These are phyloP conservation scores for Globisporangium nagaii DNA, from an alignment of 352 stramenopile genomes.

Conservation along the genomic window DNA sequence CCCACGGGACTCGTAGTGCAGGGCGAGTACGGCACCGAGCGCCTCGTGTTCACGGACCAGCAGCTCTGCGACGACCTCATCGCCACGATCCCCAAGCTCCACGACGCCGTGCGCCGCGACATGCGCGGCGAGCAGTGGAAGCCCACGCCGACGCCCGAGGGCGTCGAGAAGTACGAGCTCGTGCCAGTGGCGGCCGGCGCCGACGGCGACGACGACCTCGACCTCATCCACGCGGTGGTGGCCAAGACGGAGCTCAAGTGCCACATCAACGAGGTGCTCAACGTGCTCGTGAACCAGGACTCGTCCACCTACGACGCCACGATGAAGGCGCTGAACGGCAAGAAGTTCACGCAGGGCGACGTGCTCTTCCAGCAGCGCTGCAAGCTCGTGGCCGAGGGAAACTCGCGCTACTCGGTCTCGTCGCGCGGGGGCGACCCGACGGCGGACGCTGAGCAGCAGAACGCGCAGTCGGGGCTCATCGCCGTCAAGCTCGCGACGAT, in stretches of 20 bases:
- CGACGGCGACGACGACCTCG: constrained; percentile 31
- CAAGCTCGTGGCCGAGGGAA: constrained; percentile 16
- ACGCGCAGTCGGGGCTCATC: constrained; percentile 23
- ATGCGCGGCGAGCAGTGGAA: constrained; percentile 31
- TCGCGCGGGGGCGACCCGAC: too few relatives aligned
- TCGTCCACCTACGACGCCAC: constrained; percentile 34
- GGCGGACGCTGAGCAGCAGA: too few relatives aligned
- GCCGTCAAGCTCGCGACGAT: constrained; percentile 29
- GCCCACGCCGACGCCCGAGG: constrained; percentile 17
- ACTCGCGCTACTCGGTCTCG: neutral
- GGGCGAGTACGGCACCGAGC: constrained; percentile 1
- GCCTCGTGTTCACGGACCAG: constrained; percentile 42
- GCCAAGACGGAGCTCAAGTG: constrained; percentile 44
- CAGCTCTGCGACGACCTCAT: constrained; percentile 55
- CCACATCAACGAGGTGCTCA: constrained; percentile 62
- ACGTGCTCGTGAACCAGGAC: constrained; percentile 39
- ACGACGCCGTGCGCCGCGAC: constrained; percentile 26
- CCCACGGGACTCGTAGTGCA: constrained; percentile 1
- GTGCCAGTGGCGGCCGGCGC: constrained; percentile 16
- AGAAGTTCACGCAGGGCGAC: constrained; percentile 37
- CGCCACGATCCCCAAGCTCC: constrained; percentile 49
- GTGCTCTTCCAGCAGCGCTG: constrained; percentile 42
- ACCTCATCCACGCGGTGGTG: constrained; percentile 40
- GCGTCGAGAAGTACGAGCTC: constrained; percentile 41
- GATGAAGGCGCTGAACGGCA: constrained; percentile 43